Evolutionary conservation across 495 filamentous ascomycete species (phyloP).

Genomic region (Apodospora peruviana): DNA sequence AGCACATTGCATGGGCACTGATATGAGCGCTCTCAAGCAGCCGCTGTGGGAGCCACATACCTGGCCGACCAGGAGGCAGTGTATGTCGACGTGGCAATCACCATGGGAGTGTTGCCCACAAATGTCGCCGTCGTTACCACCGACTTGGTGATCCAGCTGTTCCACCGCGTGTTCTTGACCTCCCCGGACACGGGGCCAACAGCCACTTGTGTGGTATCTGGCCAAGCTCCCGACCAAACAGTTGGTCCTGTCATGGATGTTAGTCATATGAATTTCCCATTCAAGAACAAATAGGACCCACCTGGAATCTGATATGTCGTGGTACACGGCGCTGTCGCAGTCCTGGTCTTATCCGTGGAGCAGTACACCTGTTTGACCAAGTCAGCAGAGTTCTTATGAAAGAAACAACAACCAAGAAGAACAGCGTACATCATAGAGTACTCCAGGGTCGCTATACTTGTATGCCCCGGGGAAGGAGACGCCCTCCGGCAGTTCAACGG

Average conservation of each 20-base stretch:
- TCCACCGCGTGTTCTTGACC: slow-evolving; percentile 21
- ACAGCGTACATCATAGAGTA: slow-evolving; percentile 25
- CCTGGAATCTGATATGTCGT: slow-evolving; percentile 23
- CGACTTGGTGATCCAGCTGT: slow-evolving; percentile 29
- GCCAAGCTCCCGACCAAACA: slow-evolving; percentile 30
- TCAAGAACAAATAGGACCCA: not conserved
- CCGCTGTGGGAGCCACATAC: slow-evolving; percentile 14
- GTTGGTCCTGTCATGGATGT: slow-evolving; percentile 16
- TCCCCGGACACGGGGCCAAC: slow-evolving; percentile 19
- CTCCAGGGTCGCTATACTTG: slow-evolving; percentile 26
- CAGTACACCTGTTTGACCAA: slow-evolving; percentile 19
- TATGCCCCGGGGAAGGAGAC: slow-evolving; percentile 30
- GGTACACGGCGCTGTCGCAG: slow-evolving; percentile 20
- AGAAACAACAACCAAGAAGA: not conserved
- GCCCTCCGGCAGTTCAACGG: slow-evolving; percentile 22
- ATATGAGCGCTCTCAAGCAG: no score
- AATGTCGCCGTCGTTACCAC: slow-evolving; percentile 27
- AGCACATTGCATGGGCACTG: no score
- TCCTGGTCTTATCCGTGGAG: slow-evolving; percentile 18
- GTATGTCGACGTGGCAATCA: slow-evolving; percentile 23
- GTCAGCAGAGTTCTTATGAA: not conserved
- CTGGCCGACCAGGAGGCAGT: slow-evolving; percentile 19
- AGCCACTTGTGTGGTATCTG: slow-evolving; percentile 22
- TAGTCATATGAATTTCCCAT: not conserved
- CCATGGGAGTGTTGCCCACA: slow-evolving; percentile 6